Evolutionary conservation across 2,329 filamentous ascomycete genomes (phyloP).

Genomic region (Fusarium sp.): DNA sequence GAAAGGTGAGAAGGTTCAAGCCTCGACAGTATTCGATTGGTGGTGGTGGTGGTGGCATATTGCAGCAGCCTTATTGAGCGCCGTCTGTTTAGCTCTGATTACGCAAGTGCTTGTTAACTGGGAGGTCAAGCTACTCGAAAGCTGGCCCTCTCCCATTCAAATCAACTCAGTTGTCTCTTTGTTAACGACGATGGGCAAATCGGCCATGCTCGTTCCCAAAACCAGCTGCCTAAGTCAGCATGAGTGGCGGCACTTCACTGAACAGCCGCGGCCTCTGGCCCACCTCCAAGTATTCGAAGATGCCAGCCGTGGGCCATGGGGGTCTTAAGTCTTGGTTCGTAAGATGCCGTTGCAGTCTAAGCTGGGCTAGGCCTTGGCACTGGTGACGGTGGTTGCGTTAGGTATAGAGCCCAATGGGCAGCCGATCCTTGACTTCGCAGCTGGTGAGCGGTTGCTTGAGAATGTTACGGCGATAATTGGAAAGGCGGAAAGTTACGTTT

Average conservation of each 20-base stretch:
- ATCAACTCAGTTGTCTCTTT: conserved; percentile 18
- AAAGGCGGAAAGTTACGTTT: background rate
- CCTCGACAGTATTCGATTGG: background rate
- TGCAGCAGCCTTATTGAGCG: conserved; percentile 2
- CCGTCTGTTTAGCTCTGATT: conserved; percentile 3
- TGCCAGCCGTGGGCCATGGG: conserved; percentile 20
- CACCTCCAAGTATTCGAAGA: conserved; percentile 23
- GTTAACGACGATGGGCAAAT: conserved; percentile 9
- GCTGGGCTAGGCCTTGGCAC: conserved; percentile 18
- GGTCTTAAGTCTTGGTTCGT: background rate
- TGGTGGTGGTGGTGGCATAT: conserved; percentile 26
- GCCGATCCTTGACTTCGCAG: conserved; percentile 24
- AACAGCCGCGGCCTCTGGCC: background rate
- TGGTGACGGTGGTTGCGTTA: conserved; percentile 12
- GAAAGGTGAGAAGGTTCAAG: too few relatives aligned
- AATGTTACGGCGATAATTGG: conserved; percentile 14
- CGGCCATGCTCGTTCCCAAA: conserved; percentile 14
- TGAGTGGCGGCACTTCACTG: conserved; percentile 17
- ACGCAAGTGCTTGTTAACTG: too few relatives aligned
- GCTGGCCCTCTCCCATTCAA: conserved; percentile 16
- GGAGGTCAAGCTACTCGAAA: background rate
- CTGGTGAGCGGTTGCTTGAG: background rate
- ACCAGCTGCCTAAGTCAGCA: conserved; percentile 20
- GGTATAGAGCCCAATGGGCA: conserved; percentile 19
- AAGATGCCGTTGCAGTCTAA: conserved; percentile 2